Conservation (phyloP, 805 yeast genomes). For the Candida chauliodis region DNA sequence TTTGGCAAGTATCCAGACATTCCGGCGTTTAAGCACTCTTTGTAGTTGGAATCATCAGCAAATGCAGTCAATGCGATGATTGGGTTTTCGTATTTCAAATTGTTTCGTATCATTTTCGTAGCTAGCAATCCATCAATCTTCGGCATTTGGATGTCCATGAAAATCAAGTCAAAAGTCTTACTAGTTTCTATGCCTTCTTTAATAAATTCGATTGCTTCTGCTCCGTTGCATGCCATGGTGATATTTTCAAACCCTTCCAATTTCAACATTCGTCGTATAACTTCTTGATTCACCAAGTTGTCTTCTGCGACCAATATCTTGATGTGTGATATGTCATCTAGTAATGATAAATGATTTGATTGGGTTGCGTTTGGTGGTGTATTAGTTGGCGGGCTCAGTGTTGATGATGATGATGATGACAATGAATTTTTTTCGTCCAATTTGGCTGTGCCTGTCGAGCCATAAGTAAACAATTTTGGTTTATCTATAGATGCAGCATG, state of each 20-base stretch:
- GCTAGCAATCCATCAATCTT: slow-evolving; percentile 54
- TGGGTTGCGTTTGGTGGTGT: background rate
- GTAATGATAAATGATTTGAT: slow-evolving; percentile 1
- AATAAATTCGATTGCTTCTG: slow-evolving; percentile 28
- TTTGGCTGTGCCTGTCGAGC: slow-evolving; percentile 50
- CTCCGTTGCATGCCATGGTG: slow-evolving; percentile 48
- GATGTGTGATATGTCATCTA: slow-evolving; percentile 30
- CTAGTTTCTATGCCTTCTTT: slow-evolving; percentile 28
- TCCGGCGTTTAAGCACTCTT: slow-evolving; percentile 79
- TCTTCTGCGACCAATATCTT: slow-evolving; percentile 54
- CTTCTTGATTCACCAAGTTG: slow-evolving; percentile 44
- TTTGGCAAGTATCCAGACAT: slow-evolving; percentile 90
- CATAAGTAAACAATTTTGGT: slow-evolving; percentile 42
- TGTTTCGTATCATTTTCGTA: slow-evolving; percentile 57
- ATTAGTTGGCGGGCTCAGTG: background rate
- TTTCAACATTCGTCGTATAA: slow-evolving; percentile 49
- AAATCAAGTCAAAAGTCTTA: slow-evolving; percentile 45
- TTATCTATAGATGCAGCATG: slow-evolving; percentile 15
- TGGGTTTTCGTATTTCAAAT: slow-evolving; percentile 60
- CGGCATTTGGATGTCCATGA: slow-evolving; percentile 59
- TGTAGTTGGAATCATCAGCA: slow-evolving; percentile 87
- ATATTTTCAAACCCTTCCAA: slow-evolving; percentile 50
- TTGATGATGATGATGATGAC: slow-evolving; percentile 5
- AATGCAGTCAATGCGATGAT: slow-evolving; percentile 94
- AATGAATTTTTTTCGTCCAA: slow-evolving; percentile 13